Evolutionary conservation across 495 filamentous ascomycete species (phyloP).

Genomic region (Monascus purpureus): DNA sequence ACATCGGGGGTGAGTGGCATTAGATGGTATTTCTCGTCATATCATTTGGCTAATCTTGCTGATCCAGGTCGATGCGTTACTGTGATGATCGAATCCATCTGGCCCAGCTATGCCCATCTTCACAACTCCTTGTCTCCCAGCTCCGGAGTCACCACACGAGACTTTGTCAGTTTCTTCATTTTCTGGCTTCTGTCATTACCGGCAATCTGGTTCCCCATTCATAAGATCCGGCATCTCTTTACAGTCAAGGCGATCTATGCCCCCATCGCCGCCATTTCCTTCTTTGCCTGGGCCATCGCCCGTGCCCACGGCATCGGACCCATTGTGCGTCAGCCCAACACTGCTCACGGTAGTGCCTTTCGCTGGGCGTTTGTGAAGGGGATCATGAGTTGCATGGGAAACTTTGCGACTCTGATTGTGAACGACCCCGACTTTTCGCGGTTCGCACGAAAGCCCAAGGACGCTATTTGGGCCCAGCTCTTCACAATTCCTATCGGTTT

Average conservation of each 20-base stretch:
- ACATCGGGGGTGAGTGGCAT: slow-evolving; percentile 64
- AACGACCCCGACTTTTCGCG: slow-evolving; percentile 86
- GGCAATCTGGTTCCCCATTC: slow-evolving; percentile 60
- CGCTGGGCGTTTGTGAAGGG: slow-evolving; percentile 74
- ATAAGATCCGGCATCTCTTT: slow-evolving; percentile 65
- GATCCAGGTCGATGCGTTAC: slow-evolving; percentile 52
- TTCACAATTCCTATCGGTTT: slow-evolving; percentile 80
- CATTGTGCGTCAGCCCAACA: slow-evolving; percentile 59
- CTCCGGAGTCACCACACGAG: slow-evolving; percentile 60
- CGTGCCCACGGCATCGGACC: slow-evolving; percentile 76
- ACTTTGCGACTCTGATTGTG: slow-evolving; percentile 70
- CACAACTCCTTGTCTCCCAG: slow-evolving; percentile 51
- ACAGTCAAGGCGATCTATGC: slow-evolving; percentile 84
- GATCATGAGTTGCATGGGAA: slow-evolving; percentile 81
- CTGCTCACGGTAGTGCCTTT: slow-evolving; percentile 49
- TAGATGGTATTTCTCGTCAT: no score
- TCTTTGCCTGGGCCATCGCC: slow-evolving; percentile 83
- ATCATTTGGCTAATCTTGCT: background rate
- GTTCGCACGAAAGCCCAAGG: slow-evolving; percentile 66
- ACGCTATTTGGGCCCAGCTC: slow-evolving; percentile 81
- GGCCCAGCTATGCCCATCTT: slow-evolving; percentile 50
- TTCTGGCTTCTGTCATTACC: slow-evolving; percentile 75
- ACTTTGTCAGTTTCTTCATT: slow-evolving; percentile 69
- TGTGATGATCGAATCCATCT: slow-evolving; percentile 72
- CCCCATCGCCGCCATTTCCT: slow-evolving; percentile 67